A percentile compares a stretch with the other conserved stretches of the same genome.
Evolutionary conservation across 23 red algal genomes (phyloP).

Genomic region (Gracilariopsis chorda): DNA sequence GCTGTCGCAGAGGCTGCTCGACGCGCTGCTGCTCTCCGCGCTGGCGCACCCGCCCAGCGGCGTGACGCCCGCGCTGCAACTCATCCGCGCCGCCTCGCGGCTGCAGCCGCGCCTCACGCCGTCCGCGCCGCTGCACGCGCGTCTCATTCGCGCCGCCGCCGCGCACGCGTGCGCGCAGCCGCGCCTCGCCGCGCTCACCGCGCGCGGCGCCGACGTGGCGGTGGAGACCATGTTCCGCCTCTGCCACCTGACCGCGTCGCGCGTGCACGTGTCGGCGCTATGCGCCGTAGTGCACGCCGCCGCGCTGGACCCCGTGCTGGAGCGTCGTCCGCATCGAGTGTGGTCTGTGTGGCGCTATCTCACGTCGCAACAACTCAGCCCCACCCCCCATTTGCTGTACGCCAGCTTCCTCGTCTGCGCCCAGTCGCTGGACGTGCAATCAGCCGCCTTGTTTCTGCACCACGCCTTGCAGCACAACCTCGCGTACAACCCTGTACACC

Average conservation of each 20-base stretch:
- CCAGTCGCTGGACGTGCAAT: not conserved
- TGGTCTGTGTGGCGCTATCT: constrained; percentile 13
- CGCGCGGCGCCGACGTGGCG: constrained; percentile 1
- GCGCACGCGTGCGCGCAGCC: not conserved
- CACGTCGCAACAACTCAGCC: not conserved
- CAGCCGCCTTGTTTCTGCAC: constrained; percentile 19
- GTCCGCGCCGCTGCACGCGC: not conserved
- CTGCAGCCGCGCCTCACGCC: not conserved
- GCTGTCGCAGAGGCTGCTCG: not conserved
- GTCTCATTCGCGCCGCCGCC: not conserved
- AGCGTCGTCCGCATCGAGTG: not conserved
- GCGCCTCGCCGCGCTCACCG: not conserved
- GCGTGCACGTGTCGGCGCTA: not conserved
- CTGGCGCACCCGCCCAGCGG: not conserved
- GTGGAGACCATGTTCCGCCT: constrained; percentile 1
- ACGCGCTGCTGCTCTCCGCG: not conserved
- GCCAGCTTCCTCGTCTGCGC: constrained; percentile 3
- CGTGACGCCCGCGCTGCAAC: not conserved
- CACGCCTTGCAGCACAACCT: not conserved
- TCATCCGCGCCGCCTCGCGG: not conserved
- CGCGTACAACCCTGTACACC: not conserved
- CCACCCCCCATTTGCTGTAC: not conserved
- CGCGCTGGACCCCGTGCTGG: not conserved
- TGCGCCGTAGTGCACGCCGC: constrained; percentile 1
- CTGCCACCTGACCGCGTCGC: not conserved